Percentiles rank a stretch among this genome's conserved stretches.
These are phyloP conservation scores for Orbilia quercus DNA, from an alignment of 2,329 filamentous ascomycete genomes.

Conservation along the genomic window DNA sequence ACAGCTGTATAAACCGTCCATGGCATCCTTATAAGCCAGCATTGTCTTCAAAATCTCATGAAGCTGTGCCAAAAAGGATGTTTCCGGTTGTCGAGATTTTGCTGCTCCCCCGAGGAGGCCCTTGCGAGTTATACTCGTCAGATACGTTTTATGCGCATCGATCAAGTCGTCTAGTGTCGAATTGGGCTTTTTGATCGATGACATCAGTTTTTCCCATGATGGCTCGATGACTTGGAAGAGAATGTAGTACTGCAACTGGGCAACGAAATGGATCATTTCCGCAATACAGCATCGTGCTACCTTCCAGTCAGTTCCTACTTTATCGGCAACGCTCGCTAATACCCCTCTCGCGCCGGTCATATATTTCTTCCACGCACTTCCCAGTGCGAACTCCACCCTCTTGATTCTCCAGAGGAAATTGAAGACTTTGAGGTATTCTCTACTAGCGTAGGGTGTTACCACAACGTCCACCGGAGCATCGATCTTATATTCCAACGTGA, in stretches of 20 bases:
- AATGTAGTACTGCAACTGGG: slow-evolving; percentile 97
- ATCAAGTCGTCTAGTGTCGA: slow-evolving; percentile 96
- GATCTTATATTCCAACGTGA: slow-evolving; percentile 98
- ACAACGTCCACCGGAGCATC: slow-evolving; percentile 96
- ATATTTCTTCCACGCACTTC: slow-evolving; percentile 90
- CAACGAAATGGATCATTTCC: slow-evolving; percentile 98
- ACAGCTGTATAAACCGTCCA: slow-evolving; percentile 94
- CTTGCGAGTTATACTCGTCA: slow-evolving; percentile 94
- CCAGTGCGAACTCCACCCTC: slow-evolving; percentile 92
- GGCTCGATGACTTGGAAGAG: slow-evolving; percentile 98
- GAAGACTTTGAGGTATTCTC: slow-evolving; percentile 98
- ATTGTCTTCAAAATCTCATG: slow-evolving; percentile 93
- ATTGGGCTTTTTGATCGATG: slow-evolving; percentile 81
- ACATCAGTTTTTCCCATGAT: slow-evolving; percentile 90
- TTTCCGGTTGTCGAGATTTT: slow-evolving; percentile 70
- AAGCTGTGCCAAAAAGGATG: slow-evolving; percentile 87
- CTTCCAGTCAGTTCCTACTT: slow-evolving; percentile 85
- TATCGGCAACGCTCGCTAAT: slow-evolving; percentile 78
- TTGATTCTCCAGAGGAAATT: slow-evolving; percentile 99
- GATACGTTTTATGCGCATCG: slow-evolving; percentile 86
- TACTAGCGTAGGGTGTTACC: slow-evolving; percentile 92
- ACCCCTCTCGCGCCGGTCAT: slow-evolving; percentile 97
- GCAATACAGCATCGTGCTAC: slow-evolving; percentile 85
- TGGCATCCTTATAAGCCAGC: slow-evolving; percentile 90
- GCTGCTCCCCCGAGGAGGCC: slow-evolving; percentile 77